A percentile compares a stretch with the other conserved stretches of the same genome.
Evolutionary conservation across 352 stramenopile species (phyloP).

Genomic region (Phytophthora pluvialis): DNA sequence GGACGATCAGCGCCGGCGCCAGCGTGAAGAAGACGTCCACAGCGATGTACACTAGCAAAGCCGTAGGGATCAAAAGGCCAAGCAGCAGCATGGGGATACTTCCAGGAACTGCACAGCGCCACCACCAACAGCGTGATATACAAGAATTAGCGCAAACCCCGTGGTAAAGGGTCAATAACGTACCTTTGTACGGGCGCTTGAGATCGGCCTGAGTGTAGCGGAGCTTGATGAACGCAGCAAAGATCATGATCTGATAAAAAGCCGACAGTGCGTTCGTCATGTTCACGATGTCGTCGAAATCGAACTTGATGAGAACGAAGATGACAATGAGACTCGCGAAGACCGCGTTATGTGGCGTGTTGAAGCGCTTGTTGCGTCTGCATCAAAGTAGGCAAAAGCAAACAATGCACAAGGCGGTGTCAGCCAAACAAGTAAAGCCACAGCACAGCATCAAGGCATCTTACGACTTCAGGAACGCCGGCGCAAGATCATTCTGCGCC

Average conservation of each 20-base stretch:
- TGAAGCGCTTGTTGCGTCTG: conserved; percentile 61
- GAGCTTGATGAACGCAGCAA: conserved; percentile 91
- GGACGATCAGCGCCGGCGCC: conserved; percentile 48
- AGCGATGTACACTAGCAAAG: conserved; percentile 51
- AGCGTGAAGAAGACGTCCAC: conserved; percentile 57
- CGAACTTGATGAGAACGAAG: conserved; percentile 58
- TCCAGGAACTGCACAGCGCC: conserved; percentile 39
- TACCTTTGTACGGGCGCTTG: conserved; percentile 53
- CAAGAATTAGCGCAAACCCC: not conserved
- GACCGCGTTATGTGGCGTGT: conserved; percentile 60
- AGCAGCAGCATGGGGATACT: conserved; percentile 42
- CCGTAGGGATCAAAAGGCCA: conserved; percentile 42
- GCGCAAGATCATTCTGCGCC: conserved; percentile 87
- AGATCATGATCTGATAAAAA: conserved; percentile 87
- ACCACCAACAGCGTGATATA: conserved; percentile 15
- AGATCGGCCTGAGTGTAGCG: conserved; percentile 55
- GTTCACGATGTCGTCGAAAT: conserved; percentile 82
- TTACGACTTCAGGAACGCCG: conserved; percentile 79
- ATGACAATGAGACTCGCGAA: conserved; percentile 55
- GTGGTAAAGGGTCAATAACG: not conserved
- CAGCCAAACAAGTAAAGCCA: not conserved
- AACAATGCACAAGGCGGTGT: not conserved
- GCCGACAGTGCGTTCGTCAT: conserved; percentile 93
- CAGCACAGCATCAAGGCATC: conserved; percentile 29
- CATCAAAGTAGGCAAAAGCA: not conserved